These are phyloP conservation scores for Aspergillus quadricinctus DNA, from an alignment of 2,329 filamentous ascomycete genomes.

Conservation along the genomic window DNA sequence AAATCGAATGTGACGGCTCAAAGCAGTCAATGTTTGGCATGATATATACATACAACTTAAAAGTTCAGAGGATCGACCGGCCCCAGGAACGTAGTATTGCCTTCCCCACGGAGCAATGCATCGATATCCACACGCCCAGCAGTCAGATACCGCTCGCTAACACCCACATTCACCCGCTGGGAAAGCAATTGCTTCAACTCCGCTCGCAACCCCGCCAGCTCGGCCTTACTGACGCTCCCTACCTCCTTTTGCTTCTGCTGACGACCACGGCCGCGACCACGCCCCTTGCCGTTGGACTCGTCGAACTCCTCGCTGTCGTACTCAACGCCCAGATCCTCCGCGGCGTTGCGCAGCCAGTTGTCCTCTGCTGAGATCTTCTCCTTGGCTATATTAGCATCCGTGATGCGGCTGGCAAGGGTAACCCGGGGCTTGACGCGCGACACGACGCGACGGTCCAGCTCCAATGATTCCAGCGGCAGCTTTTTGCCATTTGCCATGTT, in stretches of 20 bases:
- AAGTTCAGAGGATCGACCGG: conserved; percentile 44
- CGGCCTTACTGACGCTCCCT: conserved; percentile 63
- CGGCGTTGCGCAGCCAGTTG: conserved; percentile 75
- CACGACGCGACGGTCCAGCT: conserved; percentile 76
- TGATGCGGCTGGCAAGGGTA: conserved; percentile 77
- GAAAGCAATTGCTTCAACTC: conserved; percentile 68
- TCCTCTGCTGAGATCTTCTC: conserved; percentile 82
- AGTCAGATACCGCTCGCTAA: conserved; percentile 82
- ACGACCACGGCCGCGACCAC: conserved; percentile 68
- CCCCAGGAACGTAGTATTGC: conserved; percentile 64
- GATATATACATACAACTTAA: conserved; percentile 11
- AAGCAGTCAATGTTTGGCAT: background rate
- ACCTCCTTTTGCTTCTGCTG: conserved; percentile 71
- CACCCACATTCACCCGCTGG: conserved; percentile 76
- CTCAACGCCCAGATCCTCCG: conserved; percentile 89
- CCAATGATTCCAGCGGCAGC: conserved; percentile 66
- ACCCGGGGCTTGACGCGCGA: conserved; percentile 71
- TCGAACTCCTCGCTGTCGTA: conserved; percentile 87
- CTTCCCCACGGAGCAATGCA: conserved; percentile 60
- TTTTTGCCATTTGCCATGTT: conserved; percentile 52
- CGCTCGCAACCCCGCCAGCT: conserved; percentile 65
- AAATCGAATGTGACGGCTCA: too few species aligned
- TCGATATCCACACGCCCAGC: conserved; percentile 72
- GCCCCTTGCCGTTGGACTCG: conserved; percentile 46
- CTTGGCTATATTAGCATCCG: conserved; percentile 78